Percentiles rank a stretch among this genome's conserved stretches.
phyloP scores from a whole-genome alignment of 768 basidiomycete species.

The Nevesoporus exiguus region DNA sequence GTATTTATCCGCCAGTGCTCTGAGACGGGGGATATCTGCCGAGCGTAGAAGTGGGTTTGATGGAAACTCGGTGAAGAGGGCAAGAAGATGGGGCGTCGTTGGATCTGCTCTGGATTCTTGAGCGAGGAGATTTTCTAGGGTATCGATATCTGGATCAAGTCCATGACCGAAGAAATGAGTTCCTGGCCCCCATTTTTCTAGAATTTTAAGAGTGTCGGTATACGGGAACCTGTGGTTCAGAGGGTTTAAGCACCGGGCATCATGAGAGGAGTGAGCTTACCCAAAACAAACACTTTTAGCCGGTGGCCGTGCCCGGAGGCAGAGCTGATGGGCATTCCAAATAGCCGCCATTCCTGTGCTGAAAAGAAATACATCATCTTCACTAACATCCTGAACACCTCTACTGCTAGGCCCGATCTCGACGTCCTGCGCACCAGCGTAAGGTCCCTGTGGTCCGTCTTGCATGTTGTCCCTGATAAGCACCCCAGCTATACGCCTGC shows the following conservation, averaged over 20 bases:
- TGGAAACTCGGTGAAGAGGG: constrained; percentile 91
- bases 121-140: constrained; percentile 61
- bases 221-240: constrained; percentile 74
- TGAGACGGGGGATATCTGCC: constrained; percentile 69
- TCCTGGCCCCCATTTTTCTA: constrained; percentile 96
- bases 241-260: neutral
- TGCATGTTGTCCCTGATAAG: constrained; percentile 55
- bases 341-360: constrained; percentile 93
- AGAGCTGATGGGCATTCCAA: constrained; percentile 83
- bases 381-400: constrained; percentile 65
- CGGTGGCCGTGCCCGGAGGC: constrained; percentile 43
- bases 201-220: constrained; percentile 89
- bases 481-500: constrained; percentile 87
- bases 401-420: constrained; percentile 61
- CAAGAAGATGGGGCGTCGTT: constrained; percentile 58
- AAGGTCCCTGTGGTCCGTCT: constrained; percentile 33
- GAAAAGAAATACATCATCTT: constrained; percentile 87
- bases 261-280: constrained; percentile 41
- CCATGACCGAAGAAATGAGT: constrained; percentile 87
- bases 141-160: constrained; percentile 68
- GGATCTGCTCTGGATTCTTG: constrained; percentile 37
- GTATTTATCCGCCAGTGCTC: constrained; percentile 80
- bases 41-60: constrained; percentile 93
- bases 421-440: constrained; percentile 44
- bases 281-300: constrained; percentile 94